Base-by-base conservation (phyloP, 2,329 filamentous ascomycete species). In the Fusarium sororula region DNA sequence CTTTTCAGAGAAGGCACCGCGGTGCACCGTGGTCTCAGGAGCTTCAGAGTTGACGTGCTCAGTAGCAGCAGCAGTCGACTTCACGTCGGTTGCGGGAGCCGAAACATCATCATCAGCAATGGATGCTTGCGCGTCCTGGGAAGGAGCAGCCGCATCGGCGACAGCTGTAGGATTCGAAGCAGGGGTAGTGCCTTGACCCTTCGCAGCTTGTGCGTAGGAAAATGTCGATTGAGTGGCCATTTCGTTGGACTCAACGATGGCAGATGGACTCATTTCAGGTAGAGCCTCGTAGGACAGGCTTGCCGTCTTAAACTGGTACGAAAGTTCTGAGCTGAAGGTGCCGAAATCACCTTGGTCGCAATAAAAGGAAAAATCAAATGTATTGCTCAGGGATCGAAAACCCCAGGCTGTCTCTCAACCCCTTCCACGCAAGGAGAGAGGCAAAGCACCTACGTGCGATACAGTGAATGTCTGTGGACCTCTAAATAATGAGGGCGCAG, bases 191-290 rank as follows among this genome's bases (percentile, higher is more conserved):
- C 89, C 85, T 78, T 92, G 89, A 80, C 95, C 94, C 83, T 96
- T 96, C 68, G 96, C 96, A 80, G 96, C 96, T 88, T 98, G 95
- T 79, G 96, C 96, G 84, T 98, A 98, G 68, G 96, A 98, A 82
- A 98, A 98, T 39, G 90, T 87, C 70, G 90, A 87, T 72, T 89
- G 78, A 66, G 83, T 82, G 74, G 88, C 88, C 89, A 90, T 90
- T 68, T 82, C 79, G 76, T 75, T 78, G 64, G 75, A 76, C 64
- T 75, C 78, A 57, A 76, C 66, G 61, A 76, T 71, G 47, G 76
- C 75, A 75, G 77, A 73, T 66, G 77, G 76, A 68, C 75, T 76
- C 77, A 80, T 77, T 75, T 75, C 72, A 79, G 77, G 54, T 63
- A 63, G 61, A 72, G 68, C 66, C 64, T 68, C 69, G 63, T 63